Conservation (phyloP, 1,284 basidiomycete genomes). For the Salmacisia buchloeana region DNA sequence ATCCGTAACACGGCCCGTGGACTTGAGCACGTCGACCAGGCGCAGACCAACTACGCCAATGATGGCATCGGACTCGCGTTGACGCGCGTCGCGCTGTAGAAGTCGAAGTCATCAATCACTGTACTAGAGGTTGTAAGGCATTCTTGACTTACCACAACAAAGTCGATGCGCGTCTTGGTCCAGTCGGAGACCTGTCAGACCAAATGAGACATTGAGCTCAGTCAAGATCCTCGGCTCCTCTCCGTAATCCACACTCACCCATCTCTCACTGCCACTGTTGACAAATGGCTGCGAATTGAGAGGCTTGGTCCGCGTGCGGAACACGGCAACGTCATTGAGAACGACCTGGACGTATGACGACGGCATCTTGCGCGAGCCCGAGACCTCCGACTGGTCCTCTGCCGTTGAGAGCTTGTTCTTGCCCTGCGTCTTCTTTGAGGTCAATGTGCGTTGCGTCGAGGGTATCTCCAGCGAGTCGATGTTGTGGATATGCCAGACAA, state of each 20-base stretch:
- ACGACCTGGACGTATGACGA: slow-evolving; percentile 43
- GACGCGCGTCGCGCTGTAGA: slow-evolving; percentile 23
- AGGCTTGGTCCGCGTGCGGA: slow-evolving; percentile 37
- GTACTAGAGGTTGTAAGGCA: neutral
- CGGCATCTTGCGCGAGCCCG: slow-evolving; percentile 21
- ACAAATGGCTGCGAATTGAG: slow-evolving; percentile 41
- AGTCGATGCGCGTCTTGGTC: slow-evolving; percentile 8
- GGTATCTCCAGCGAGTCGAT: slow-evolving; percentile 35
- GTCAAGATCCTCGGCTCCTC: too few relatives aligned
- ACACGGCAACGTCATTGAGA: slow-evolving; percentile 44
- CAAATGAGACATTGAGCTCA: neutral
- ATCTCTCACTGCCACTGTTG: slow-evolving; percentile 41
- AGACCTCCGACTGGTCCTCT: neutral
- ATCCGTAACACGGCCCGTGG: slow-evolving; percentile 23
- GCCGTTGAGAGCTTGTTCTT: neutral
- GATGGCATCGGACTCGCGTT: slow-evolving; percentile 40
- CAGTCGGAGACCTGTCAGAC: slow-evolving; percentile 4
- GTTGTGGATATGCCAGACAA: slow-evolving; percentile 43
- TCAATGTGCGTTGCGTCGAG: slow-evolving; percentile 25
- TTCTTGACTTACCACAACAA: slow-evolving; percentile 5
- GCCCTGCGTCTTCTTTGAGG: neutral
- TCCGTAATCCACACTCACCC: slow-evolving; percentile 18
- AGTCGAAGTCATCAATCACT: neutral
- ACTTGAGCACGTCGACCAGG: slow-evolving; percentile 29
- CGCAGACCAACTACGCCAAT: slow-evolving; percentile 36